Base-by-base conservation (phyloP, 164 flowering plant species). In the Chimonanthus salicifolius region DNA sequence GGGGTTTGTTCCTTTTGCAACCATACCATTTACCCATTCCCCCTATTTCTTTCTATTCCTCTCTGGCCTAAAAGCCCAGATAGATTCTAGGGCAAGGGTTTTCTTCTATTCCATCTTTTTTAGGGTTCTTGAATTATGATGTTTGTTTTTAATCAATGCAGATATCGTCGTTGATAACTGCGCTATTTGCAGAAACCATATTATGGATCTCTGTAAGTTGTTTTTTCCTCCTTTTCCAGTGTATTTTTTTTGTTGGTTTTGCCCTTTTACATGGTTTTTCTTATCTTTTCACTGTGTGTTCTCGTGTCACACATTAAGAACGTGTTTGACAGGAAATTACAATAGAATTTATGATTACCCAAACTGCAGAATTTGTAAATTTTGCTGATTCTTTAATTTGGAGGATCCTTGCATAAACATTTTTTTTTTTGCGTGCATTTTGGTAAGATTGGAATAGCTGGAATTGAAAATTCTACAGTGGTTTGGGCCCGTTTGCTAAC, bases 131-230 rank as follows among this genome's bases (percentile, higher is more conserved):
- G 47, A 20, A 33, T 33, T 33, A 33, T 33, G 33, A 33, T 5
- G 18, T 16, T 16, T 62, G 18, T 16, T 62, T 62, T 74, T 68
- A 7, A 9, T 70, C 2, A 46, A n/a, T 78, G 85, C 84, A 90
- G 94, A 89, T 85, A 87, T 88, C 65, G 90, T 90, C 18, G 96
- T 88, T 46, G 92, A 89, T 69, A 89, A 88, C 75, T 90, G 97
- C 72, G 94, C 94, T 2, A 90, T 92, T 72, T 92, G 94, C 81
- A 77, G 97, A 76, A 92, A 92, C 73, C 97, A 90, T 72, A 90
- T 92, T 85, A 92, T 92, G 97, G 94, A 92, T 83, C 97, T 89
- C 47, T 92, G 97, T 92, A 72, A 84, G 97, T 70, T 54, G 33
- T 33, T 33, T 33, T 33, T 33, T 33, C 33, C 33, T 33, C 33